phyloP scores from a whole-genome alignment of 2,329 filamentous ascomycete genomes.

The Pyrenophora seminiperda region DNA sequence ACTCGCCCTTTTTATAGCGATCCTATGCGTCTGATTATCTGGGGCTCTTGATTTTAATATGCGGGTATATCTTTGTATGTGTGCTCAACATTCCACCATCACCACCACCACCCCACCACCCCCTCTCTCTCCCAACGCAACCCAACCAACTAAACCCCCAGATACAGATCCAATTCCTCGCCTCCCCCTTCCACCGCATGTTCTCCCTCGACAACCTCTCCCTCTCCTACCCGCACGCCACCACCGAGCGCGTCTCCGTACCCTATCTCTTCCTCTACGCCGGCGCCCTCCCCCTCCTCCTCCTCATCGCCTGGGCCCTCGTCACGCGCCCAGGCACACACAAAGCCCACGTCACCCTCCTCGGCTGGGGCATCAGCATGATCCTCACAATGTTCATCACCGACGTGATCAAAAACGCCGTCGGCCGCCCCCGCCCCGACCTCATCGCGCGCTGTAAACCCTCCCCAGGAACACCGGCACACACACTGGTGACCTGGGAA shows the following conservation, averaged over 20 bases:
- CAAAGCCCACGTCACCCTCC: slow-evolving; percentile 82
- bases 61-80: slow-evolving; percentile 67
- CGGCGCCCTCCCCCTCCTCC: slow-evolving; percentile 69
- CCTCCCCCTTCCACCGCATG: slow-evolving; percentile 91
- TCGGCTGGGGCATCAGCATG: slow-evolving; percentile 76
- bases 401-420: slow-evolving; percentile 84
- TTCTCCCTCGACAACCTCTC: slow-evolving; percentile 85
- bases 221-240: slow-evolving; percentile 85
- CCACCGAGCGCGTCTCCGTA: slow-evolving; percentile 81
- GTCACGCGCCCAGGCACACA: slow-evolving; percentile 67
- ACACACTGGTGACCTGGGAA: slow-evolving; percentile 64
- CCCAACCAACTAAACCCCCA: too few species aligned
- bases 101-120: too few species aligned
- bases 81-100: slow-evolving; percentile 13
- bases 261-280: slow-evolving; percentile 80
- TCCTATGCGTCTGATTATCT: slow-evolving; percentile 90
- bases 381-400: slow-evolving; percentile 82
- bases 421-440: slow-evolving; percentile 83
- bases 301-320: slow-evolving; percentile 70
- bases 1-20: slow-evolving; percentile 54
- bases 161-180: slow-evolving; percentile 66
- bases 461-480: slow-evolving; percentile 58
- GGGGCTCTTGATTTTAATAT: slow-evolving; percentile 72
- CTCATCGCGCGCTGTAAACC: slow-evolving; percentile 87
- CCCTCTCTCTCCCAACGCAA: too few species aligned